phyloP scores from a whole-genome alignment of 345 rosid genomes.

The Salix viminalis region DNA sequence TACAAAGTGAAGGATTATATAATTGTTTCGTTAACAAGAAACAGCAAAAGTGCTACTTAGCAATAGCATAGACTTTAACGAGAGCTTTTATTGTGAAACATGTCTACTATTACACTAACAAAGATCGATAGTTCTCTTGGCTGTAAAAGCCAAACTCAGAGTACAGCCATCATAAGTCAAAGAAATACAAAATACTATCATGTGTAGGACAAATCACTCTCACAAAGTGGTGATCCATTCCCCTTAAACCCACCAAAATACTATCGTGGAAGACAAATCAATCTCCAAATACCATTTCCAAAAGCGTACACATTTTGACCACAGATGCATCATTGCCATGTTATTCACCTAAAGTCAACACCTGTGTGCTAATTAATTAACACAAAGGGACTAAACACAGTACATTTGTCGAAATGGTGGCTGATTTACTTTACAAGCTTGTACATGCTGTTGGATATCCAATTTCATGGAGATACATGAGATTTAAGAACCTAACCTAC shows the following conservation, averaged over 20 bases:
- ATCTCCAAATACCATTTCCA: background rate
- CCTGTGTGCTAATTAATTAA: background rate
- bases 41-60: background rate
- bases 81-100: background rate
- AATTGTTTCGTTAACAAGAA: background rate
- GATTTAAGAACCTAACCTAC: conserved; percentile 15
- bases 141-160: background rate
- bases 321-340: background rate
- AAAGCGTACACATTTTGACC: background rate
- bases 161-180: background rate
- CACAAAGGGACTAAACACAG: background rate
- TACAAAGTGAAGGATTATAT: background rate
- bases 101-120: background rate
- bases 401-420: conserved; percentile 3
- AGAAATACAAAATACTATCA: background rate
- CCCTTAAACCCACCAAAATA: background rate
- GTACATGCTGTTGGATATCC: conserved; percentile 23
- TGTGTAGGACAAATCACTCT: background rate
- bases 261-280: background rate
- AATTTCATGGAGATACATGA: conserved; percentile 17
- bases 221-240: background rate
- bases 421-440: conserved; percentile 22
- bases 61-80: background rate
- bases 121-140: background rate
- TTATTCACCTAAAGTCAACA: background rate